Percentiles rank a stretch among this genome's conserved stretches.
Evolutionary conservation across 768 basidiomycete genomes (phyloP).

Genomic region (Kockovaella imperatae): DNA sequence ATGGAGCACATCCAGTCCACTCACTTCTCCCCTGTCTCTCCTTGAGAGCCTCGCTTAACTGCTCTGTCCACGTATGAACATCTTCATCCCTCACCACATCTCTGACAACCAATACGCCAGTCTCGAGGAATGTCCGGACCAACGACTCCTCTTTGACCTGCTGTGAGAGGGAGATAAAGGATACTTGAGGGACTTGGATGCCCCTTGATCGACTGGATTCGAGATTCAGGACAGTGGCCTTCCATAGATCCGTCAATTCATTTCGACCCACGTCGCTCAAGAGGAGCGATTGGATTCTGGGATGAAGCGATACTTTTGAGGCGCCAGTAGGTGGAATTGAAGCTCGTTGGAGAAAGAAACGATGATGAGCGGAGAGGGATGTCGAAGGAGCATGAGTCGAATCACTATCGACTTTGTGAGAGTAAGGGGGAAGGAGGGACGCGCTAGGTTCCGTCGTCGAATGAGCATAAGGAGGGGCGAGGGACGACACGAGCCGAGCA

Average conservation of each 20-base stretch:
- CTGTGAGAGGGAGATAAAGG: conserved; percentile 14
- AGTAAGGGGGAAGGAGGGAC: conserved; percentile 4
- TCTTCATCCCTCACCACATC: conserved; percentile 30
- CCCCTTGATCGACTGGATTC: conserved; percentile 4
- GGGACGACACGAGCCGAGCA: too few relatives aligned
- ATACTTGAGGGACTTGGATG: conserved; percentile 25
- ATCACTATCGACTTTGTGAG: not conserved
- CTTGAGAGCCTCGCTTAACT: conserved; percentile 8
- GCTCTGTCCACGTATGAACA: conserved; percentile 19
- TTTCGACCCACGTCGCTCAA: conserved; percentile 2
- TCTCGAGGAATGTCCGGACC: conserved; percentile 10
- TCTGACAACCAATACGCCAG: conserved; percentile 25
- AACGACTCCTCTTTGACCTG: conserved; percentile 5
- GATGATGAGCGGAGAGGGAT: not conserved
- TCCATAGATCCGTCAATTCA: conserved; percentile 2
- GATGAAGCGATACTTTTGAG: not conserved
- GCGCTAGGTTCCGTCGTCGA: not conserved
- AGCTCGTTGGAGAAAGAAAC: not conserved
- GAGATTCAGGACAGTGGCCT: conserved; percentile 4
- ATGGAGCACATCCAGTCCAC: not conserved
- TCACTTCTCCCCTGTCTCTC: conserved; percentile 16
- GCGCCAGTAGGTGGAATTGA: not conserved
- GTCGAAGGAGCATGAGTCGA: not conserved
- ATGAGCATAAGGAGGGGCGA: too few relatives aligned
- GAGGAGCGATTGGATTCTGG: not conserved